These are phyloP conservation scores for Paradendryphiella salina DNA, from an alignment of 2,329 filamentous ascomycete genomes.

Conservation along the genomic window DNA sequence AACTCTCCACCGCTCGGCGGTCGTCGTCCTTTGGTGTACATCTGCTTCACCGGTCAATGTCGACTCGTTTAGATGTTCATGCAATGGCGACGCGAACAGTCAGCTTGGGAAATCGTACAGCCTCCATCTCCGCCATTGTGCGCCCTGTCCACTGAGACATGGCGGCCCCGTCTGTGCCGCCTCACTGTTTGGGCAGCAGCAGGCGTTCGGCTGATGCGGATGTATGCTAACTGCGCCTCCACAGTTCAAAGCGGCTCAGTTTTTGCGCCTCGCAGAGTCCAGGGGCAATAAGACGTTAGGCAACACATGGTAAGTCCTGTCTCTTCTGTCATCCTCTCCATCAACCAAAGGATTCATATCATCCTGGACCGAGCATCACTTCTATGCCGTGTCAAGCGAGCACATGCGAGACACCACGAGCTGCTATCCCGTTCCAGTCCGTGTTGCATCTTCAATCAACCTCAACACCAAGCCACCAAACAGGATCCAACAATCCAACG, in stretches of 20 bases:
- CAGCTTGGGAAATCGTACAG: slow-evolving; percentile 23
- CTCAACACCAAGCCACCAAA: slow-evolving; percentile 33
- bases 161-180: slow-evolving; percentile 26
- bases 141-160: slow-evolving; percentile 34
- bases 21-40: slow-evolving; percentile 11
- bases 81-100: slow-evolving; percentile 30
- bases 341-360: slow-evolving; percentile 27
- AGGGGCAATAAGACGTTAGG: slow-evolving; percentile 88
- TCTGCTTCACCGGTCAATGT: slow-evolving; percentile 34
- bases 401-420: slow-evolving; percentile 16
- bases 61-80: slow-evolving; percentile 18
- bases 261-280: slow-evolving; percentile 87
- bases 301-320: slow-evolving; percentile 77
- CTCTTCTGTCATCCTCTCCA: slow-evolving; percentile 12
- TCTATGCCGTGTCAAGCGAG: slow-evolving; percentile 9
- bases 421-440: slow-evolving; percentile 17
- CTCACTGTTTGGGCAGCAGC: slow-evolving; percentile 50
- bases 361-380: slow-evolving; percentile 20
- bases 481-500: slow-evolving; percentile 25
- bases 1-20: slow-evolving; percentile 4
- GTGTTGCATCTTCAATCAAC: slow-evolving; percentile 22
- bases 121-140: slow-evolving; percentile 29
- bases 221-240: slow-evolving; percentile 45
- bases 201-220: slow-evolving; percentile 33
- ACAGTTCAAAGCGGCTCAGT: slow-evolving; percentile 80